Percentiles rank a stretch among this genome's conserved stretches.
phyloP scores from a whole-genome alignment of 2,329 filamentous ascomycete genomes.

The Fusarium compactum region DNA sequence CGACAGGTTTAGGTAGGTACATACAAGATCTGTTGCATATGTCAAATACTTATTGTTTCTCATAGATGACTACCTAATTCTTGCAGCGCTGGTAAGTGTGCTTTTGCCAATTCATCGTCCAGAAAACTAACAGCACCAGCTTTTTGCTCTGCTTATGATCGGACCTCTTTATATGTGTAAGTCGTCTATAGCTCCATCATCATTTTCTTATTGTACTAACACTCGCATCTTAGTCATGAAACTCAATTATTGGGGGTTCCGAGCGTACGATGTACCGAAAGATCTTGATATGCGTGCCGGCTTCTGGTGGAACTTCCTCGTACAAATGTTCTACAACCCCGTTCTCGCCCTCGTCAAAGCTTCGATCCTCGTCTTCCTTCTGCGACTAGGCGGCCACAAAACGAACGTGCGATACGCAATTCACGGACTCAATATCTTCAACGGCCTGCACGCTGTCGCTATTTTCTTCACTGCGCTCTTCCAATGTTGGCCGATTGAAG shows the following conservation, averaged over 20 bases:
- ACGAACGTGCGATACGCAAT: conserved; percentile 33
- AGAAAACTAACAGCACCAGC: conserved; percentile 4
- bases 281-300: conserved; percentile 38
- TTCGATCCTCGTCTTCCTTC: conserved; percentile 59
- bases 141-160: conserved; percentile 36
- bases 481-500: conserved; percentile 55
- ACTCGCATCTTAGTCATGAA: conserved; percentile 41
- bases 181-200: not conserved
- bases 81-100: conserved; percentile 27
- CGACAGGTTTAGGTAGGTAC: conserved; percentile 42
- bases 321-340: conserved; percentile 59
- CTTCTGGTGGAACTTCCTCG: conserved; percentile 54
- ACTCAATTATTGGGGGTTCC: conserved; percentile 52
- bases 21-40: fast-evolving
- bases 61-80: conserved; percentile 31
- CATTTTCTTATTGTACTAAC: fast-evolving
- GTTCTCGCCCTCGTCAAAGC: conserved; percentile 60
- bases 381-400: conserved; percentile 58
- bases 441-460: conserved; percentile 48
- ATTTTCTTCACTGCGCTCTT: conserved; percentile 56
- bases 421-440: conserved; percentile 44
- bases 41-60: not conserved
- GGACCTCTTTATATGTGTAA: conserved; percentile 37
- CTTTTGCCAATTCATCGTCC: fast-evolving
- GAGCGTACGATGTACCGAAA: conserved; percentile 37